Conservation (phyloP, 306 rosid genomes). For the Prunus kanzakura region DNA sequence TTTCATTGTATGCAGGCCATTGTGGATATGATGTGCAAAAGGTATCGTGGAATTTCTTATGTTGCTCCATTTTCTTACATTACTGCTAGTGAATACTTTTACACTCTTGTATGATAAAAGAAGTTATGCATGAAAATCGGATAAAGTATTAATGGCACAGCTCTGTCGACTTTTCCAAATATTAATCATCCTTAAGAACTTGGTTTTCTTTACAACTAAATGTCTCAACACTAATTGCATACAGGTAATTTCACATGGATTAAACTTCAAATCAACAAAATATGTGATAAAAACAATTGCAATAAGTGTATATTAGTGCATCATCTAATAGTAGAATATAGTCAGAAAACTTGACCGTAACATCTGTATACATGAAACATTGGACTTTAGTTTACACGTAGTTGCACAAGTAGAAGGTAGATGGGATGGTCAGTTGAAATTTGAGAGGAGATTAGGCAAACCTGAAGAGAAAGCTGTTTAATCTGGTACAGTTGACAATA, state of each 20-base stretch:
- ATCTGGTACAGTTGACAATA: too few relatives aligned
- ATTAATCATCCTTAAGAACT: not conserved
- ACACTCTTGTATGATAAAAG: not conserved
- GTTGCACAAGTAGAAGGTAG: not conserved
- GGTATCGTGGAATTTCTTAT: slow-evolving; percentile 20
- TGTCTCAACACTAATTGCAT: not conserved
- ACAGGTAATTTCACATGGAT: not conserved
- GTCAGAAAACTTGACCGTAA: not conserved
- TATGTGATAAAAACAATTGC: not conserved
- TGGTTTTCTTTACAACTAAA: not conserved
- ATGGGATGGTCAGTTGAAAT: too few relatives aligned
- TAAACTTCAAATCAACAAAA: not conserved
- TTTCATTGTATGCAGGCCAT: slow-evolving; percentile 26
- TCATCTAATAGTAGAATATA: not conserved
- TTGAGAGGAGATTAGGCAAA: too few relatives aligned
- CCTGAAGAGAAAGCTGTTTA: too few relatives aligned
- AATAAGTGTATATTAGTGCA: too few relatives aligned
- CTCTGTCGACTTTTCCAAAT: not conserved
- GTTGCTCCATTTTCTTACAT: slow-evolving; percentile 6
- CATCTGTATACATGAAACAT: not conserved
- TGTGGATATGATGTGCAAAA: slow-evolving; percentile 40
- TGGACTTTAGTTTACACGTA: not conserved
- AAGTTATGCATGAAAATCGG: not conserved
- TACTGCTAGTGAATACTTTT: not conserved
- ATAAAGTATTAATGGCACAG: not conserved